A percentile compares a stretch with the other conserved stretches of the same genome.
Evolutionary conservation across 495 filamentous ascomycete species (phyloP).

Genomic region (Cercophora sp.): DNA sequence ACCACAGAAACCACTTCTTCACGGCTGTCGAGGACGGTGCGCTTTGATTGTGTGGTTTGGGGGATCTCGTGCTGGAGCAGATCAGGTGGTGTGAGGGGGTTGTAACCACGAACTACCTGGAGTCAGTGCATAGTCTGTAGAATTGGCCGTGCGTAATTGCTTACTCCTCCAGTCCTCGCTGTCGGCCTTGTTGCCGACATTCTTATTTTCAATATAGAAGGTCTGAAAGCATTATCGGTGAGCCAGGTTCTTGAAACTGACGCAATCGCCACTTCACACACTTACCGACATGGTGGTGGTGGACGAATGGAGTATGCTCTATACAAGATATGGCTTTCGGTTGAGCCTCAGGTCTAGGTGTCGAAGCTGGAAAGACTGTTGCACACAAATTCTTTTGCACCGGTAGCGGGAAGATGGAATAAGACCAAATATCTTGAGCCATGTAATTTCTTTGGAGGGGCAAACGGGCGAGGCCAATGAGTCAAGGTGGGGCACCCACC

Average conservation of each 20-base stretch:
- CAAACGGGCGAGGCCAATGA: not conserved
- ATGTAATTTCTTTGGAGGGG: not conserved
- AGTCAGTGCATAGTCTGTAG: constrained; percentile 7
- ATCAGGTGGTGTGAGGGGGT: constrained; percentile 88
- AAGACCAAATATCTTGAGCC: not conserved
- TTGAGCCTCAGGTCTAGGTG: too few species aligned
- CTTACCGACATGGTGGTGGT: constrained; percentile 31
- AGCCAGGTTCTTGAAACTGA: too few species aligned
- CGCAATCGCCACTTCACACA: too few species aligned
- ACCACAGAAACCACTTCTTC: constrained; percentile 78
- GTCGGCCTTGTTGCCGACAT: constrained; percentile 74
- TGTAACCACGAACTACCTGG: constrained; percentile 75
- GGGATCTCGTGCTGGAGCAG: constrained; percentile 93
- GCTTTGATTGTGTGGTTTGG: constrained; percentile 70
- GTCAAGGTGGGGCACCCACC: not conserved
- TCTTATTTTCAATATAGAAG: constrained; percentile 83
- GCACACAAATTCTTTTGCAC: not conserved
- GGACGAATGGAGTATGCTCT: too few species aligned
- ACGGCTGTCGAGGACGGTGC: constrained; percentile 76
- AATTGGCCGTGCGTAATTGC: constrained; percentile 14
- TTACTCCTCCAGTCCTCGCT: constrained; percentile 91
- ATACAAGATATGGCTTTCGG: too few species aligned
- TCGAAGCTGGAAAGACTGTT: not conserved
- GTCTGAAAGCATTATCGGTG: constrained; percentile 11
- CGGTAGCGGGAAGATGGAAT: not conserved